Evolutionary conservation across 352 stramenopile species (phyloP), one percentile per base, ranked within the genome.

Genomic region (Globisporangium parvum): DNA sequence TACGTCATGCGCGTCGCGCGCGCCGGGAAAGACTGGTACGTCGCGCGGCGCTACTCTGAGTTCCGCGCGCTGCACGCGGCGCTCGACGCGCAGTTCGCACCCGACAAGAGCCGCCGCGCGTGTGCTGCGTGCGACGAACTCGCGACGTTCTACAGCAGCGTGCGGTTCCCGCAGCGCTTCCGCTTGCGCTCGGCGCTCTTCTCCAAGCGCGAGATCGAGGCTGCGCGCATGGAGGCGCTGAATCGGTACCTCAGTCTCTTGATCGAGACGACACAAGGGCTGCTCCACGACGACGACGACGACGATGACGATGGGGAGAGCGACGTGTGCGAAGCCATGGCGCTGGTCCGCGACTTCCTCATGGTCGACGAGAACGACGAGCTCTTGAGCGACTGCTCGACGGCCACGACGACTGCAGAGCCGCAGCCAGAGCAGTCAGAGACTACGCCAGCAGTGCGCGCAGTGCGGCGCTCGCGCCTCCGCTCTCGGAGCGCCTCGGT

Each of bases 31-130:
- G 65, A 85, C 62, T 91, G 80, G 80, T 91, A 77, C 55, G 77
- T 91, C 35, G 80, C 80, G 60, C 76, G 80, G 40, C 80, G 80
- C 44, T 91, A 85, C 65, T 88, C 77, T 21, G 80, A 88, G 63
- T 91, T 91, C 58, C 80, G 80, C 31, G 66, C 65, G 40, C 64
- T 90, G 40, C 64, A 88, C 54, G 63, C 65, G 17, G 57, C 60
- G 39, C 65, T 91, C 20, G 62, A 62, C 31, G 53, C 42, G 2
- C 59, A 69, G 31, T 77, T 85, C 24, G 47, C 26, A 20, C 15
- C 11, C 44, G 39, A 42, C 12, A 14, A 42, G 37, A 42, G 21
- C 21, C 35, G 35, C 17, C 44, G 65, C 24, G 9, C 31, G 24
- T 88, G 80, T 58, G 39, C 56, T 21, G 65, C 76, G 15, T 91